Base-by-base conservation (phyloP, 179 eudicot species). In the Camellia oleifera region DNA sequence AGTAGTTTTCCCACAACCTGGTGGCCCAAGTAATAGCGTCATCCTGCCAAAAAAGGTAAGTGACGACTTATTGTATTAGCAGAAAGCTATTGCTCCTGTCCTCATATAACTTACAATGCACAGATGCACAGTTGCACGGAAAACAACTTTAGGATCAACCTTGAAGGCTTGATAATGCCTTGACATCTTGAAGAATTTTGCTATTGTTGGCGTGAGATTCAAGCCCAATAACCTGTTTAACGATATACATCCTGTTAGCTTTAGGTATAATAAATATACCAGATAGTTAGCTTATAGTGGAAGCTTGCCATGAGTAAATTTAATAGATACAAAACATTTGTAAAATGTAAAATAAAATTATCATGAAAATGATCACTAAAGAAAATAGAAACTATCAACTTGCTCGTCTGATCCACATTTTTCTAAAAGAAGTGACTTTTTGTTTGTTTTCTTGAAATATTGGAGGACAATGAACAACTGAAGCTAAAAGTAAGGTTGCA, bases 11-110 rank as follows among this genome's bases (percentile, higher is more conserved):
- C 85, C 85, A 71, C 85, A 79, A 18, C 85, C 80, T 17, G 85
- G 82, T 58, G 85, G 85, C 53, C 85, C 85, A 61, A 82, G 85
- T 4, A 82, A 61, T 45, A 83, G 79, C 13, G 85, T 83, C 79
- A 83, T 70, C 80, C 85, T 83, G 77, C 64, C 56, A 70, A 23
- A 62, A 79, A 56, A 4, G 26, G 40, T 53, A n/a, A 3, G 44
- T n/a, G 11, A 48, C 13, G 13, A 9, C 46, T 44, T 53, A 45
- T 6, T 0, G 48, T 50, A 26, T 61, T 15, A 15, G 53, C 18
- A 57, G 1, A 42, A 75, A 42, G 15, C 69, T 61, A 32, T 56
- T 74, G 12, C 13, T 72, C 46, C 18, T 73, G 48, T 61, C 20
- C 15, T 18, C 68, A 60, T 46, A 70, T 45, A 7, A 70, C 40